These are phyloP conservation scores for Petrea volubilis DNA, from an alignment of 257 asterid species.

Conservation along the genomic window DNA sequence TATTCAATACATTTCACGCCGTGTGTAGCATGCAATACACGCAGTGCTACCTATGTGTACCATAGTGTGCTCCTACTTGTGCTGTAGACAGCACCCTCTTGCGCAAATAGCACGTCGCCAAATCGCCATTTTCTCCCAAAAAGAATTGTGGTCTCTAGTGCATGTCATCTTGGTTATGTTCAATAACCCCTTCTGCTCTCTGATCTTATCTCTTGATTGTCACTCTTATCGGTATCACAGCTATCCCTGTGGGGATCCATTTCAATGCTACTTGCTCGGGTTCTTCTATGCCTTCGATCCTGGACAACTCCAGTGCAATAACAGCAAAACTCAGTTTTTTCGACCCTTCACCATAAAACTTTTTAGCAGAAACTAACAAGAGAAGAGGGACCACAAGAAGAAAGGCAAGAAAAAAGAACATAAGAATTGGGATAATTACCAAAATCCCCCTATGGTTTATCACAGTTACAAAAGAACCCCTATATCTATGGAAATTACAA, in stretches of 20 bases:
- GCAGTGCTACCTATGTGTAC: slow-evolving; percentile 24
- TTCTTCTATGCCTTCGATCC: slow-evolving; percentile 88
- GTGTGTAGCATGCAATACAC: too few relatives aligned
- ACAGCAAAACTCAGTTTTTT: not conserved
- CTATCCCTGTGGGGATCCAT: slow-evolving; percentile 57
- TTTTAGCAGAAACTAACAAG: not conserved
- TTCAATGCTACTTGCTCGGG: slow-evolving; percentile 65
- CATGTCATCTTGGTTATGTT: not conserved
- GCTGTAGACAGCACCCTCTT: slow-evolving; percentile 23
- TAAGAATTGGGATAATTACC: too few relatives aligned
- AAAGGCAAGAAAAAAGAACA: not conserved
- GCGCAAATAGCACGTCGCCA: too few relatives aligned
- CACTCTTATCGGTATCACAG: slow-evolving; percentile 81
- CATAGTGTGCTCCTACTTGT: slow-evolving; percentile 11
- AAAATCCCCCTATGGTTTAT: too few relatives aligned
- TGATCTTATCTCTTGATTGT: slow-evolving; percentile 53
- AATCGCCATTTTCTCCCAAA: not conserved
- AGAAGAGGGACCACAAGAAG: not conserved
- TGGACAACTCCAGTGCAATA: too few relatives aligned
- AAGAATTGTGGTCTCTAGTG: not conserved
- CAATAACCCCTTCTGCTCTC: slow-evolving; percentile 38
- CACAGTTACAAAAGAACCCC: too few relatives aligned
- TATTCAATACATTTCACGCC: too few relatives aligned
- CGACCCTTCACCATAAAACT: not conserved
- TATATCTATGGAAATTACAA: too few relatives aligned